Conservation (phyloP, 345 rosid species). For the Psidium friedrichsthalianum region DNA sequence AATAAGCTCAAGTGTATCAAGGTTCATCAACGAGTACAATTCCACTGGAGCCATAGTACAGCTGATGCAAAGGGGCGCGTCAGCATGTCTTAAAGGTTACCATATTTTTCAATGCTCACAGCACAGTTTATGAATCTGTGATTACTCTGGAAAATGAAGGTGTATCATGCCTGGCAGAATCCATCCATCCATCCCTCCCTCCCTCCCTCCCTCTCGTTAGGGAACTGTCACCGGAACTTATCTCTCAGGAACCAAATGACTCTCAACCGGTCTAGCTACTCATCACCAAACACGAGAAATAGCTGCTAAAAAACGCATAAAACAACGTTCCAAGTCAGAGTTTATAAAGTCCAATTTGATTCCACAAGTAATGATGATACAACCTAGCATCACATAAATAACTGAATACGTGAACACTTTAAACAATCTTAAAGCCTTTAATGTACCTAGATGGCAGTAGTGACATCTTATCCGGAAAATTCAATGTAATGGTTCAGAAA, state of each 20-base stretch:
- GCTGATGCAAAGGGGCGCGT: not conserved
- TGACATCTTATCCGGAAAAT: not conserved
- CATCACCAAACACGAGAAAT: not conserved
- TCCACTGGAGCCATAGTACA: not conserved
- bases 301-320: not conserved
- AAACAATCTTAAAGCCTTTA: not conserved
- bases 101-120: not conserved
- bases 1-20: not conserved
- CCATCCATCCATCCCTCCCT: not conserved
- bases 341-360: not conserved
- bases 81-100: not conserved
- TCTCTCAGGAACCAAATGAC: not conserved
- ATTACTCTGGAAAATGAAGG: not conserved
- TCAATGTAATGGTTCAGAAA: not conserved
- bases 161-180: not conserved
- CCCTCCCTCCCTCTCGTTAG: no score
- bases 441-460: not conserved
- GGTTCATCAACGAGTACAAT: not conserved
- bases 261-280: not conserved
- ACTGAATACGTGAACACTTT: not conserved
- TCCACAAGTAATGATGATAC: not conserved
- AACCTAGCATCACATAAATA: not conserved
- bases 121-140: not conserved
- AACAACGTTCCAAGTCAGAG: not conserved
- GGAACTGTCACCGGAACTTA: not conserved